Conservation (phyloP, 345 rosid species). For the Moricandia arvensis region DNA sequence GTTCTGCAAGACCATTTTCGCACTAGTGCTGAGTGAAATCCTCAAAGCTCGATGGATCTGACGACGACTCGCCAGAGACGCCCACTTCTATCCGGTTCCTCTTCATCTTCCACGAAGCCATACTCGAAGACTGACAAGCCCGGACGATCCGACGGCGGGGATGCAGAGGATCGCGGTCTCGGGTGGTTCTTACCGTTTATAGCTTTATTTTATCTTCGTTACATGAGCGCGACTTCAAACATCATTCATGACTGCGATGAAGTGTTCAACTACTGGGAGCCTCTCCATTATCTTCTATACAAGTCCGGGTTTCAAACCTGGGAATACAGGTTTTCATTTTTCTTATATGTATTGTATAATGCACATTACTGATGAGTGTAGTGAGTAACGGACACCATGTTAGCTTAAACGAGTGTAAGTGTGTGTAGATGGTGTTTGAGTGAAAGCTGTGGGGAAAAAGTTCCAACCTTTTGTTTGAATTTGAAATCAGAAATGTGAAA, state of each 20-base stretch:
- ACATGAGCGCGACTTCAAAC: slow-evolving; percentile 98
- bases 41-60: slow-evolving; percentile 48
- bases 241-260: slow-evolving; percentile 97
- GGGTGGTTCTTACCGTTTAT: slow-evolving; percentile 76
- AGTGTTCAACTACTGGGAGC: slow-evolving; percentile 99
- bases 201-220: slow-evolving; percentile 71
- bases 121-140: slow-evolving; percentile 70
- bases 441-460: not conserved
- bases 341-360: not conserved
- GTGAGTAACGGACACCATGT: not conserved
- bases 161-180: slow-evolving; percentile 48
- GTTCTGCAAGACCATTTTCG: slow-evolving; percentile 27
- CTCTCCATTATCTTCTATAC: slow-evolving; percentile 90
- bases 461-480: not conserved
- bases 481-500: slow-evolving; percentile 9
- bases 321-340: slow-evolving; percentile 74
- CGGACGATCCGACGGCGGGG: slow-evolving; percentile 40
- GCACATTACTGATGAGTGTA: not conserved
- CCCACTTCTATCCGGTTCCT: slow-evolving; percentile 41
- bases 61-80: slow-evolving; percentile 77
- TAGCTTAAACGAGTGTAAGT: not conserved
- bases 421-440: not conserved
- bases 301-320: slow-evolving; percentile 94
- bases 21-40: not conserved
- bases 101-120: slow-evolving; percentile 42